Evolutionary conservation across 1,284 basidiomycete species (phyloP).

Genomic region (Ustilago loliicola): DNA sequence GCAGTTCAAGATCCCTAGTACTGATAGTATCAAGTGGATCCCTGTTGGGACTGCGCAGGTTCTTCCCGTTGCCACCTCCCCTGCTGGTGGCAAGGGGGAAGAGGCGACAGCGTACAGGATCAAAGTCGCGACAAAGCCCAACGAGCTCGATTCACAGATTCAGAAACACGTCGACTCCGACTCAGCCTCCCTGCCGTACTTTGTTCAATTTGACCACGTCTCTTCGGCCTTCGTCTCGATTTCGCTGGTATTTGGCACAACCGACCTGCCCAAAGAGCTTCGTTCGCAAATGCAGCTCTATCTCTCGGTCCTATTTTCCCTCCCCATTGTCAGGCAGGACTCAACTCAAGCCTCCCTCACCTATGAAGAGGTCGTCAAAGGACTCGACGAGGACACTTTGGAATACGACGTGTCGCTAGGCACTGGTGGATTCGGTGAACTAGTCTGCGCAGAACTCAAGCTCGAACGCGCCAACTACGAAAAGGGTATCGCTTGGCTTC

Average conservation of each 20-base stretch:
- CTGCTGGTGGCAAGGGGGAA: background rate
- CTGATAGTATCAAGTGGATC: conserved; percentile 93
- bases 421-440: conserved; percentile 78
- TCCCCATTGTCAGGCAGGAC: conserved; percentile 81
- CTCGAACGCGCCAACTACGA: conserved; percentile 86
- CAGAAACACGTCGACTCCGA: conserved; percentile 81
- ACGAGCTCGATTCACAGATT: conserved; percentile 71
- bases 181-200: conserved; percentile 81
- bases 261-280: conserved; percentile 60
- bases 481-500: conserved; percentile 86
- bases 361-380: conserved; percentile 91
- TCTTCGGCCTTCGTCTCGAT: conserved; percentile 87
- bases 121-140: conserved; percentile 49
- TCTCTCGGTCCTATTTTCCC: conserved; percentile 86
- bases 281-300: conserved; percentile 82
- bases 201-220: conserved; percentile 82
- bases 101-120: conserved; percentile 32
- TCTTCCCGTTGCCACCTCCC: background rate
- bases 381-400: conserved; percentile 91
- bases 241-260: conserved; percentile 78
- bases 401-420: conserved; percentile 84
- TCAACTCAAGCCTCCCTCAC: conserved; percentile 77
- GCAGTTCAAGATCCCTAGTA: conserved; percentile 76
- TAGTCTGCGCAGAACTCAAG: conserved; percentile 79
- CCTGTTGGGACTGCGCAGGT: conserved; percentile 79